Percentiles rank a stretch among this genome's conserved stretches.
phyloP scores from a whole-genome alignment of 768 basidiomycete genomes.

The Phylloporus sp. region DNA sequence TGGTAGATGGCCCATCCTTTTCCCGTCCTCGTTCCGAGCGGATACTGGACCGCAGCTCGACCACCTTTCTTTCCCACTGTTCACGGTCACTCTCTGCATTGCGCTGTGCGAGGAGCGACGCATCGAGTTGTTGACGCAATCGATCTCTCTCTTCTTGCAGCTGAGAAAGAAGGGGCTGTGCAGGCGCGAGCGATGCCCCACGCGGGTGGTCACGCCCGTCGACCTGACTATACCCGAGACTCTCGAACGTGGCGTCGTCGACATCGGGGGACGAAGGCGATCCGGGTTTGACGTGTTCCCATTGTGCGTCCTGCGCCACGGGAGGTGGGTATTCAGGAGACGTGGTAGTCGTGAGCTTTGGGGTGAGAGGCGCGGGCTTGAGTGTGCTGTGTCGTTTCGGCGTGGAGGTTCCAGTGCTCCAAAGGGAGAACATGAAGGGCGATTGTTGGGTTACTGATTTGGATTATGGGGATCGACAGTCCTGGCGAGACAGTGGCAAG shows the following conservation, averaged over 20 bases:
- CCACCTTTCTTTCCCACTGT: slow-evolving; percentile 18
- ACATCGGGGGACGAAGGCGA: slow-evolving; percentile 13
- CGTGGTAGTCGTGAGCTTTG: slow-evolving; percentile 16
- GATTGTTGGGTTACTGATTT: not conserved
- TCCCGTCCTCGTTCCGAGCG: slow-evolving; percentile 15
- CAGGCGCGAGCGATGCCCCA: not conserved
- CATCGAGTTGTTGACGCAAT: slow-evolving; percentile 11
- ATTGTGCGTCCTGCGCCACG: slow-evolving; percentile 12
- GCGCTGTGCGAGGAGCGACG: slow-evolving; percentile 8
- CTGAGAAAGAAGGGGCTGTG: not conserved
- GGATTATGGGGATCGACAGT: not conserved
- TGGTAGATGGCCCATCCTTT: slow-evolving; percentile 10
- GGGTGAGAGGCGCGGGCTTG: slow-evolving; percentile 20
- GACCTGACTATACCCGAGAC: slow-evolving; percentile 20
- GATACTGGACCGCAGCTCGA: slow-evolving; percentile 12
- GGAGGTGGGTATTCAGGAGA: slow-evolving; percentile 10
- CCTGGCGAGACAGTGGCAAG: not conserved
- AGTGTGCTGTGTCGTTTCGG: slow-evolving; percentile 14
- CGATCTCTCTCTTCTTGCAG: slow-evolving; percentile 12
- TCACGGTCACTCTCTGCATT: slow-evolving; percentile 19
- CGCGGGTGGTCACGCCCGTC: slow-evolving; percentile 2
- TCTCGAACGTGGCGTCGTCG: slow-evolving; percentile 17
- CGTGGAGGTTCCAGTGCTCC: slow-evolving; percentile 11
- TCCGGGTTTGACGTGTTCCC: slow-evolving; percentile 19
- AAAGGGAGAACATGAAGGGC: slow-evolving; percentile 5